Evolutionary conservation across 2,329 filamentous ascomycete species (phyloP), one percentile per base, ranked within the genome.

Genomic region (Sordariomycetes sp.): DNA sequence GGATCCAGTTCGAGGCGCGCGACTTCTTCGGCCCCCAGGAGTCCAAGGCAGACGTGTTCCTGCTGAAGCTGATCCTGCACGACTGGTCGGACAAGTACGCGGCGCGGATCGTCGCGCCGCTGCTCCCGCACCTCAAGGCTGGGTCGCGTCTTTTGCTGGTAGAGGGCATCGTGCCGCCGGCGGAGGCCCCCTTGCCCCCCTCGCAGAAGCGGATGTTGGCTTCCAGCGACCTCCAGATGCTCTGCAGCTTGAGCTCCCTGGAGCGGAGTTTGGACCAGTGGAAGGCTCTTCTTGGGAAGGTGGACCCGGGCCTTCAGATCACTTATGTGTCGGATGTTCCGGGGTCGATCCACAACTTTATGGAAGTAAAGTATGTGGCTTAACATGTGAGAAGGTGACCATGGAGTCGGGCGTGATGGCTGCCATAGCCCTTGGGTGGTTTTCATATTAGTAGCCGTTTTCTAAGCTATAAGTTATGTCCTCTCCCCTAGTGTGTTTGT

Each of bases 61-160:
- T 82, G 59, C 66, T 83, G 61, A 79, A 79, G 63, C 68, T 76
- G 60, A 79, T 82, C 58, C 69, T 83, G 18, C 80, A 83, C 65
- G 79, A 82, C 68, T 81, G 78, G 77, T 72, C 78, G 0, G 78
- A 81, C 58, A 67, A 69, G 25, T 70, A 77, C 54, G 67, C 68
- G 4, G 59, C 70, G 24, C 64, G 66, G 58, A 77, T 79, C 54
- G 67, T 76, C 48, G 70, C 68, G 48, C 71, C 69, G 0, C 65
- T 80, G 32, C 64, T 74, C 0, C 74, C 78, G 1, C 71, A 73
- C 34, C 62, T 81, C 61, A 71, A 75, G 60, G 69, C 75, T 1
- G 72, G 80, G 46, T 68, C 72, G 12, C 66, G 66, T 24, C 65
- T 75, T 2, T 61, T 75, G 16, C 60, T 74, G 32, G 67, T 72